Evolutionary conservation across 345 rosid species (phyloP).

Genomic region (Eucalyptus globulus): DNA sequence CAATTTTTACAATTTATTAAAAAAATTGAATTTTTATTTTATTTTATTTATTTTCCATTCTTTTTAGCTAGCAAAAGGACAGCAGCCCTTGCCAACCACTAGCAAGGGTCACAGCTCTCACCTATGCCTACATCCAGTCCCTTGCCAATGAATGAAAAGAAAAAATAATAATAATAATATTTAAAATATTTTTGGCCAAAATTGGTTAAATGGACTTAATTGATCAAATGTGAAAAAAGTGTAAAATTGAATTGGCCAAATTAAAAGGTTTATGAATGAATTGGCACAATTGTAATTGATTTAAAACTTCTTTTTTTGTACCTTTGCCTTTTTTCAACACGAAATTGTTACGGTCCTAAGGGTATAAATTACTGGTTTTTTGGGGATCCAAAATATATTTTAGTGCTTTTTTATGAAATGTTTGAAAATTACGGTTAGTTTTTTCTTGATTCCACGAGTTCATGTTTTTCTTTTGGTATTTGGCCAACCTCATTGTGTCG

Average conservation of each 20-base stretch:
- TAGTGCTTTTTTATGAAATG: background rate
- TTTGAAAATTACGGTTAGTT: background rate
- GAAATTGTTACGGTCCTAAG: background rate
- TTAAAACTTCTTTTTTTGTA: too few species aligned
- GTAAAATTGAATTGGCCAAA: background rate
- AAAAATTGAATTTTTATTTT: too few species aligned
- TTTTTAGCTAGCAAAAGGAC: too few species aligned
- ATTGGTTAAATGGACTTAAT: background rate
- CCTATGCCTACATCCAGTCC: too few species aligned
- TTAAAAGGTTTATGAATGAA: too few species aligned
- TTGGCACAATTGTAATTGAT: accelerated
- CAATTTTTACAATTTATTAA: too few species aligned
- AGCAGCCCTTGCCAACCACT: accelerated
- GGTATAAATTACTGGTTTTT: background rate
- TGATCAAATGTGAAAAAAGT: background rate
- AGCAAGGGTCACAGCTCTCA: too few species aligned
- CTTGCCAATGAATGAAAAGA: too few species aligned
- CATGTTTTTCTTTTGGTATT: background rate
- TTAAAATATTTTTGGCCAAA: background rate
- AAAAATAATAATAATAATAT: too few species aligned
- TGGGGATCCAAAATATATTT: background rate
- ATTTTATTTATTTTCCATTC: too few species aligned
- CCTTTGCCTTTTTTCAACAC: background rate
- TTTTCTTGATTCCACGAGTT: background rate
- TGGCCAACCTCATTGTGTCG: background rate